Conservation (phyloP, 192 early-diverging fungal species). For the Backusella luteola region DNA sequence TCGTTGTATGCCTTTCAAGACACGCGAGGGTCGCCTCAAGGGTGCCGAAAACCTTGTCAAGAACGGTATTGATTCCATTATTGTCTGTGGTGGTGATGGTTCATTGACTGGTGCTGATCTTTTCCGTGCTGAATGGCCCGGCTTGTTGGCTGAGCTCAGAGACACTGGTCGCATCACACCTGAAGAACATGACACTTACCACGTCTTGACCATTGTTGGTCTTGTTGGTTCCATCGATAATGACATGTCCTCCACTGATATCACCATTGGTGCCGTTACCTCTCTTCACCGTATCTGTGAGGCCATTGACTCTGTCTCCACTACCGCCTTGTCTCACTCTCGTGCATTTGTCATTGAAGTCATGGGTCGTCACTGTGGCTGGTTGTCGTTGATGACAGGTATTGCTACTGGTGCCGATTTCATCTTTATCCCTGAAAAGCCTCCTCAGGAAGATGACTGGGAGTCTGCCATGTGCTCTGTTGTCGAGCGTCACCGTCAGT, state of each 20-base stretch:
- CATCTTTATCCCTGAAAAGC: slow-evolving; percentile 94
- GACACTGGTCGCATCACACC: slow-evolving; percentile 51
- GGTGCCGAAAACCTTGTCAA: slow-evolving; percentile 84
- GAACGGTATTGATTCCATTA: slow-evolving; percentile 90
- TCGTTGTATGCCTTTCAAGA: slow-evolving; percentile 83
- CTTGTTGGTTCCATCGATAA: slow-evolving; percentile 98
- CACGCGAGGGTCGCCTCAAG: slow-evolving; percentile 78
- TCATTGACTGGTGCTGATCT: slow-evolving; percentile 94
- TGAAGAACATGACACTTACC: slow-evolving; percentile 58
- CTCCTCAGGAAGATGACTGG: slow-evolving; percentile 87
- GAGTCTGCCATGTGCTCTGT: slow-evolving; percentile 80
- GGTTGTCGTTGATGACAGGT: slow-evolving; percentile 86
- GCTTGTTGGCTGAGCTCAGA: slow-evolving; percentile 75
- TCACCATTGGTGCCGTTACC: slow-evolving; percentile 94
- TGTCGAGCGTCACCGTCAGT: slow-evolving; percentile 55
- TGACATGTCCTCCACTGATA: slow-evolving; percentile 85
- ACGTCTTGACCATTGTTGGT: slow-evolving; percentile 89
- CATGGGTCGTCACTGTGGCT: slow-evolving; percentile 98
- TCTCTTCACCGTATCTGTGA: slow-evolving; percentile 96
- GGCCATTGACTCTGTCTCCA: slow-evolving; percentile 86
- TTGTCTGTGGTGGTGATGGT: slow-evolving; percentile 97
- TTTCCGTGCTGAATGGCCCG: slow-evolving; percentile 89
- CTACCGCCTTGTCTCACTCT: slow-evolving; percentile 91
- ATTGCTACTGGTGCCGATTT: slow-evolving; percentile 92
- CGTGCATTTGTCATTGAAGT: slow-evolving; percentile 98